Base-by-base conservation (phyloP, 768 basidiomycete genomes). In the Austroboletus eburneus region DNA sequence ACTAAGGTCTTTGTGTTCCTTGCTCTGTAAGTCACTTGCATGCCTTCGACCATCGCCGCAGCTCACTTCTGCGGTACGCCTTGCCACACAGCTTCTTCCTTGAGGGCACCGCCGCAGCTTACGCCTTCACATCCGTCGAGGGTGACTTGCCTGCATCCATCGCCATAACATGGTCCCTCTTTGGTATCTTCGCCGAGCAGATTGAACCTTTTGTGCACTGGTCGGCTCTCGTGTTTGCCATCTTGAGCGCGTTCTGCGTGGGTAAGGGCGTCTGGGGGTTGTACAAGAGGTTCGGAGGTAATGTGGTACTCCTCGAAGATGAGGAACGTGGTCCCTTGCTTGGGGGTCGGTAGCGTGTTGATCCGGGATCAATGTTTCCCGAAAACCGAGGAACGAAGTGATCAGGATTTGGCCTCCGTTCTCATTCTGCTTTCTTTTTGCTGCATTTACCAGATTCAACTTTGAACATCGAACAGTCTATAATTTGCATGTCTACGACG, bases 1-100 rank as follows among this genome's bases (percentile, higher is more conserved):
- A 94, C 91, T 62, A 93, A 94, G 62, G 83, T 95, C 61, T 91
- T 94, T 56, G 95, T 93, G 48, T 93, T 96, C 81, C 81, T 97
- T 23, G 88, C 79, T 35, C 72, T 95, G 82, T 89, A 69, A 59
- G 85, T 55, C 47, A 16, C 40, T 33, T 25, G 17, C 44, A 29
- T 32, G 14, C 46, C 17, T 36, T 25, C n/a, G 9, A 33, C 25
- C 39, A 18, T 18, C 32, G 29, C 32, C 24, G 21, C 48, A 42
- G 43, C 41, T 45, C 27, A 55, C 38, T 49, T 20, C 45, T 39
- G 38, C 39, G 38, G 12, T 27, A 27, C 40, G 36, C 27, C 25
- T 33, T 49, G 24, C 41, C 33, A 33, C 37, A 27, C 48, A 87
- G 86, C 49, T 83, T 95, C 74, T 94, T 94, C 83, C 83, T 94